Percentiles rank a stretch among this genome's conserved stretches.
Evolutionary conservation across 2,329 filamentous ascomycete genomes (phyloP).

Genomic region (Penicillium decumbens): DNA sequence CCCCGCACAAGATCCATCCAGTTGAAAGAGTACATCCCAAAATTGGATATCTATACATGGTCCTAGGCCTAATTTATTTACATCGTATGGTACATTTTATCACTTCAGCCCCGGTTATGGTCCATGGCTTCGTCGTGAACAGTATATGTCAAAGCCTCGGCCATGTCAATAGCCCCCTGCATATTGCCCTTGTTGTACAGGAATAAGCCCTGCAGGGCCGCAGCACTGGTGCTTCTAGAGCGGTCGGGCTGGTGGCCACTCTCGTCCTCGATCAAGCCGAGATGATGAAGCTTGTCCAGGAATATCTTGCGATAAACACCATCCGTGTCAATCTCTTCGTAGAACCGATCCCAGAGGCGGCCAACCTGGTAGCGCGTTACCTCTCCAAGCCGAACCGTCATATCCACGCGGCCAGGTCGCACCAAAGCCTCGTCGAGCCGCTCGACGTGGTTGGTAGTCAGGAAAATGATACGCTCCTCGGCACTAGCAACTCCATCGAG

Average conservation of each 20-base stretch:
- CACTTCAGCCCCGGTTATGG: constrained; percentile 11
- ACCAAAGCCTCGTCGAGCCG: constrained; percentile 84
- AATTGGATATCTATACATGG: constrained; percentile 13
- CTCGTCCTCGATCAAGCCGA: constrained; percentile 64
- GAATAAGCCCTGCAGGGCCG: constrained; percentile 89
- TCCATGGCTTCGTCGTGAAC: constrained; percentile 30
- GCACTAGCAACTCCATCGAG: constrained; percentile 89
- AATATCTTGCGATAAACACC: constrained; percentile 64
- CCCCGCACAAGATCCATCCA: not conserved
- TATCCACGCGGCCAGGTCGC: constrained; percentile 84
- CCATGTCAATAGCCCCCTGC: constrained; percentile 78
- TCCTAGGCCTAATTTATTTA: constrained; percentile 19
- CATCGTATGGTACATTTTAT: constrained; percentile 23
- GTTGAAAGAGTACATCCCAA: not conserved
- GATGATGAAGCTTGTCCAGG: constrained; percentile 61
- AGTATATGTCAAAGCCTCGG: constrained; percentile 46
- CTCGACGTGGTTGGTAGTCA: constrained; percentile 93
- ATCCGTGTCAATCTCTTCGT: constrained; percentile 69
- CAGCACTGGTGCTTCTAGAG: constrained; percentile 67
- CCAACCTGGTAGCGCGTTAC: constrained; percentile 79
- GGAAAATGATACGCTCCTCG: constrained; percentile 87
- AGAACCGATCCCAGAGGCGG: constrained; percentile 92
- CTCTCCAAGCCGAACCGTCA: constrained; percentile 85
- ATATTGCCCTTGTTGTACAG: constrained; percentile 91
- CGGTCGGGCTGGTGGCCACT: constrained; percentile 45